These are phyloP conservation scores for Tubosaeta sp. DNA, from an alignment of 768 basidiomycete species.

Conservation along the genomic window DNA sequence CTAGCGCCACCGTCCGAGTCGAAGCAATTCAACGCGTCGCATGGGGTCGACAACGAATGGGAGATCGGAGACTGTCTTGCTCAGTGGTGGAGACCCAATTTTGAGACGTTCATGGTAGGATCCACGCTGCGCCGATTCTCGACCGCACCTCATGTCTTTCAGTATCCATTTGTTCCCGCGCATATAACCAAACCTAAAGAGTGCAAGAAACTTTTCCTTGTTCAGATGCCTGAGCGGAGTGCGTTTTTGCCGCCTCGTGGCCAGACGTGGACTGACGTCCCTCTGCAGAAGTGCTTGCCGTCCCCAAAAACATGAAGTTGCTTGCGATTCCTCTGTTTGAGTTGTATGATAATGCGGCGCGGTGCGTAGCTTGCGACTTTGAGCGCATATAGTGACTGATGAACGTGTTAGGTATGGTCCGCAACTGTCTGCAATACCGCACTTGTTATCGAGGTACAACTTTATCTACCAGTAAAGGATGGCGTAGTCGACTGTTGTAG, in stretches of 20 bases:
- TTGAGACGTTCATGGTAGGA: constrained; percentile 94
- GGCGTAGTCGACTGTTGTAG: constrained; percentile 3
- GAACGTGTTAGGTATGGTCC: constrained; percentile 67
- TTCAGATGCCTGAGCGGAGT: constrained; percentile 96
- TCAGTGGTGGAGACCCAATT: constrained; percentile 98
- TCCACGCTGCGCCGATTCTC: neutral
- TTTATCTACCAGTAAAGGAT: constrained; percentile 65
- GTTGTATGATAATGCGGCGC: constrained; percentile 93
- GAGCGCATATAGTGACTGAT: constrained; percentile 1
- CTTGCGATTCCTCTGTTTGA: constrained; percentile 96
- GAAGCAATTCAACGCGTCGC: constrained; percentile 70
- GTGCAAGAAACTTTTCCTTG: constrained; percentile 92
- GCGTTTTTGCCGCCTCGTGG: constrained; percentile 27
- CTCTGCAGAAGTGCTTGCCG: constrained; percentile 81
- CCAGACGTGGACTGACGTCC: neutral
- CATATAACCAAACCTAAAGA: constrained; percentile 99
- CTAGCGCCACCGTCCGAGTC: constrained; percentile 75
- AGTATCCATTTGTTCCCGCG: constrained; percentile 94
- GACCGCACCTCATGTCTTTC: constrained; percentile 1
- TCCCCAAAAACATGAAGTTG: constrained; percentile 98
- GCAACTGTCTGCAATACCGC: constrained; percentile 90
- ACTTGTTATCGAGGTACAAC: constrained; percentile 82
- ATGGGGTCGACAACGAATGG: constrained; percentile 87
- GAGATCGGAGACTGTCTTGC: constrained; percentile 95
- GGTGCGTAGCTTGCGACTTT: constrained; percentile 38